Percentiles rank a stretch among this genome's conserved stretches.
These are phyloP conservation scores for Aureobasidium sp. DNA, from an alignment of 2,329 filamentous ascomycete species.

Conservation along the genomic window DNA sequence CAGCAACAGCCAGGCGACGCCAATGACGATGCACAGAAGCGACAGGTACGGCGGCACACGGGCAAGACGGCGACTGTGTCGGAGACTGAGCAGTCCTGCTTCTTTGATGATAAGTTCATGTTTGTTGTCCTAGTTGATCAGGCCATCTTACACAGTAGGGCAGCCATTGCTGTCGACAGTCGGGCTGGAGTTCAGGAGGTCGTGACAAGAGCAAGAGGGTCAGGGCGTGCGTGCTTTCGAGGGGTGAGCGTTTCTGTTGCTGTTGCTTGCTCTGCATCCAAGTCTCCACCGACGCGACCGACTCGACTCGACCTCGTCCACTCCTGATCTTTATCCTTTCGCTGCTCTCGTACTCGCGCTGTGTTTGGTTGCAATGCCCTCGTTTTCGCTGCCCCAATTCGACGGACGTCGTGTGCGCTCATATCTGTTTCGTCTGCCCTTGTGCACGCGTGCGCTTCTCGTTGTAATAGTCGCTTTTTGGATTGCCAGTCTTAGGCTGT, in stretches of 20 bases:
- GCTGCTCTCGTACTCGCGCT: not conserved
- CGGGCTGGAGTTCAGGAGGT: not conserved
- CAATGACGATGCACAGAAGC: constrained; percentile 73
- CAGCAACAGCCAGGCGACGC: constrained; percentile 81
- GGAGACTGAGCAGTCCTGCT: constrained; percentile 59
- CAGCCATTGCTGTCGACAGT: constrained; percentile 20
- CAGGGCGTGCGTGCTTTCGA: not conserved
- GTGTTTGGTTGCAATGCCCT: constrained; percentile 25
- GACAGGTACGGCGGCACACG: constrained; percentile 85
- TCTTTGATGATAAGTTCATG: not conserved
- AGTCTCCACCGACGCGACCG: not conserved
- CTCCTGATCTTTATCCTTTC: not conserved
- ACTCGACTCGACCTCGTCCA: not conserved
- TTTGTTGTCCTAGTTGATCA: not conserved
- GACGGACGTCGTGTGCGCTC: constrained; percentile 68
- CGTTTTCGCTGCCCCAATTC: constrained; percentile 49
- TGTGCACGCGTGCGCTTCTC: constrained; percentile 71
- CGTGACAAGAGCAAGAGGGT: not conserved
- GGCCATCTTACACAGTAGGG: constrained; percentile 18
- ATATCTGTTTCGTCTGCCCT: constrained; percentile 75
- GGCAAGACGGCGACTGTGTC: constrained; percentile 72
- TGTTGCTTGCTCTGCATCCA: too few species aligned
- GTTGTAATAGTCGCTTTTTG: constrained; percentile 62
- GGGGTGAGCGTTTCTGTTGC: not conserved
- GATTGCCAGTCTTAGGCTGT: constrained; percentile 59